phyloP scores from a whole-genome alignment of 2,329 filamentous ascomycete genomes.

The Elsinoe fawcettii region DNA sequence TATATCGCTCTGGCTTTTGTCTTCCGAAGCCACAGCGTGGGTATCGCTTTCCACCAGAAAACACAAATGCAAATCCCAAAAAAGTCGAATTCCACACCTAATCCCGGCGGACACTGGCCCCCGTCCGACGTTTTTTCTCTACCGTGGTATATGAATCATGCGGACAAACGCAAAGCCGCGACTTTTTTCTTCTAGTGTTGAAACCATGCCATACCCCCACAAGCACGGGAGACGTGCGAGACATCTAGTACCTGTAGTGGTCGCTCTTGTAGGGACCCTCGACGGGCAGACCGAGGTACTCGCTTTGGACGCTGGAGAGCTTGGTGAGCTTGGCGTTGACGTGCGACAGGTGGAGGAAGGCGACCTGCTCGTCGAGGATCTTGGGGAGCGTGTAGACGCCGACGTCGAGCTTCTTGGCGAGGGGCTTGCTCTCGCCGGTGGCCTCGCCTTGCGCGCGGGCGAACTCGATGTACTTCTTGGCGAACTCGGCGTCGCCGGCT shows the following conservation, averaged over 20 bases:
- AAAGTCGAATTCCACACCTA: neutral
- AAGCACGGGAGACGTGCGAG: neutral
- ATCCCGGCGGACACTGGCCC: neutral
- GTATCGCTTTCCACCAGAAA: neutral
- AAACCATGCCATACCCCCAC: neutral
- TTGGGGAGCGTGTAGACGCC: slow-evolving; percentile 97
- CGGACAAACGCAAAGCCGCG: neutral
- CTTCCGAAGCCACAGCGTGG: neutral
- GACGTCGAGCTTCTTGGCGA: slow-evolving; percentile 65
- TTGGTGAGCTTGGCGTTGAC: slow-evolving; percentile 89
- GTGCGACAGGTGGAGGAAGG: slow-evolving; percentile 84
- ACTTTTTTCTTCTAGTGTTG: slow-evolving; percentile 8
- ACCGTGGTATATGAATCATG: slow-evolving; percentile 8
- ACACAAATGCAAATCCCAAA: neutral
- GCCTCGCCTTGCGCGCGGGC: slow-evolving; percentile 43
- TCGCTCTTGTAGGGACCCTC: slow-evolving; percentile 97
- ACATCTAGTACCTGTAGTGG: slow-evolving; percentile 67
- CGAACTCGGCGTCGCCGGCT: slow-evolving; percentile 76
- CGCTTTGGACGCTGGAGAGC: slow-evolving; percentile 78
- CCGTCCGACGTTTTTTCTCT: neutral
- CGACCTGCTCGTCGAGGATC: slow-evolving; percentile 98
- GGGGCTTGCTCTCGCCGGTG: slow-evolving; percentile 47
- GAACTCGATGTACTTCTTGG: slow-evolving; percentile 93
- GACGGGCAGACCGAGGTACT: slow-evolving; percentile 79
- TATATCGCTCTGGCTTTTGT: neutral